Conservation (phyloP, 176 grass and related monocot species). For the Oryza officinalis region DNA sequence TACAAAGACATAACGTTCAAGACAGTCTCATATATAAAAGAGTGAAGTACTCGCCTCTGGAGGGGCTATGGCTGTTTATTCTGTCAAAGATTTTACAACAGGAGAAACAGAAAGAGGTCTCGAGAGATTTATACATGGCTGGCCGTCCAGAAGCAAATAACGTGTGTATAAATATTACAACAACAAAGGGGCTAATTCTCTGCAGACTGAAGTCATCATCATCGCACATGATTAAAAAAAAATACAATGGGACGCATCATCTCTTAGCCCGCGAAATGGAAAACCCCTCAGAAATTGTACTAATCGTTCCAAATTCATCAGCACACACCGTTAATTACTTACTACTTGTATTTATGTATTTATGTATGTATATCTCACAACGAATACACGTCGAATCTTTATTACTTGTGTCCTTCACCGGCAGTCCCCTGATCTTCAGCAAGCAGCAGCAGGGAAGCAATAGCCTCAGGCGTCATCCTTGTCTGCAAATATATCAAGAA, state of each 20-base stretch:
- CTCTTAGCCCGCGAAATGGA: constrained; percentile 24
- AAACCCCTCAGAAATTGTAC: neutral
- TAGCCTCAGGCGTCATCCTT: constrained; percentile 59
- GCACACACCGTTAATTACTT: constrained; percentile 22
- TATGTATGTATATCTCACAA: neutral
- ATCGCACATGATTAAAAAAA: constrained; percentile 3
- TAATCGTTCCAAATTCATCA: constrained; percentile 10
- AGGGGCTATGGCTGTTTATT: neutral
- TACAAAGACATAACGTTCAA: neutral
- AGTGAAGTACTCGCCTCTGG: neutral
- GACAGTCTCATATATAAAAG: neutral
- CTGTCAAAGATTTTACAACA: constrained; percentile 13
- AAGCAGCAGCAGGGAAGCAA: constrained; percentile 13
- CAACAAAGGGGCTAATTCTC: constrained; percentile 14
- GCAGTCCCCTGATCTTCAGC: neutral
- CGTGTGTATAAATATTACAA: neutral
- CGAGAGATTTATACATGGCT: constrained; percentile 21
- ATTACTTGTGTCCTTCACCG: neutral
- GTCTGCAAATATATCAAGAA: constrained; percentile 88
- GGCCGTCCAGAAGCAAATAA: neutral
- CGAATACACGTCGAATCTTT: neutral
- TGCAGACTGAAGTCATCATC: constrained; percentile 20
- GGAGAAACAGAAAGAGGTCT: neutral
- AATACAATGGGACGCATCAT: constrained; percentile 25
- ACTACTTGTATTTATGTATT: neutral